phyloP scores from a whole-genome alignment of 768 basidiomycete genomes.

The Candolleomyces efflorescens region DNA sequence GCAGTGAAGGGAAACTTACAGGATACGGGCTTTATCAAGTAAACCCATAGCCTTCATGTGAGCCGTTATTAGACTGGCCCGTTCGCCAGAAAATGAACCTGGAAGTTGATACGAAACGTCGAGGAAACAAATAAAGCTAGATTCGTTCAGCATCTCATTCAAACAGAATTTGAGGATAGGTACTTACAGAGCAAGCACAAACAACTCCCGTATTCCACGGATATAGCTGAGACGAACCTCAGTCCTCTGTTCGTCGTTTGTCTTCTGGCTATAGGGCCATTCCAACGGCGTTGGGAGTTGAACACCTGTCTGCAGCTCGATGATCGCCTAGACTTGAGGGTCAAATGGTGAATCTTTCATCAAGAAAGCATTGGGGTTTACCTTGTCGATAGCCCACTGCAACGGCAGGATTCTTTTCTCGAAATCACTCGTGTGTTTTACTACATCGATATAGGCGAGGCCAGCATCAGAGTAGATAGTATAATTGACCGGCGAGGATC shows the following conservation, averaged over 20 bases:
- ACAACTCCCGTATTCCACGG: constrained; percentile 53
- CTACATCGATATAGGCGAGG: constrained; percentile 60
- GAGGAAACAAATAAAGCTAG: constrained; percentile 64
- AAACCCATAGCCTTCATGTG: constrained; percentile 84
- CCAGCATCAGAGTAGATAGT: constrained; percentile 69
- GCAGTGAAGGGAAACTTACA: constrained; percentile 29
- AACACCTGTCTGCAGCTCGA: constrained; percentile 60
- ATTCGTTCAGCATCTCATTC: neutral
- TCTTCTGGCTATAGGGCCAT: constrained; percentile 70
- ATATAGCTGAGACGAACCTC: constrained; percentile 58
- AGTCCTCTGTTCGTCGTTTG: constrained; percentile 58
- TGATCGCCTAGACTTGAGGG: constrained; percentile 52
- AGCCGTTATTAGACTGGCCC: constrained; percentile 57
- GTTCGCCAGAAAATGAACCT: constrained; percentile 63
- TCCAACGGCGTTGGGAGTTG: constrained; percentile 55
- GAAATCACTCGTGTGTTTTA: constrained; percentile 61
- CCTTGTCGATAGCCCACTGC: constrained; percentile 67
- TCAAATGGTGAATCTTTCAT: no score
- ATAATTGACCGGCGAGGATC: constrained; percentile 46
- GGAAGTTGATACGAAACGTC: constrained; percentile 79
- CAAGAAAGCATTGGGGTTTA: no score
- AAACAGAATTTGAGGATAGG: neutral
- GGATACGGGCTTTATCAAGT: constrained; percentile 60
- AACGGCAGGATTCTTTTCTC: constrained; percentile 65
- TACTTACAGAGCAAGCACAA: constrained; percentile 64